A percentile compares a stretch with the other conserved stretches of the same genome.
These are phyloP conservation scores for Fusarium denticulatum DNA, from an alignment of 2,329 filamentous ascomycete species.

Conservation along the genomic window DNA sequence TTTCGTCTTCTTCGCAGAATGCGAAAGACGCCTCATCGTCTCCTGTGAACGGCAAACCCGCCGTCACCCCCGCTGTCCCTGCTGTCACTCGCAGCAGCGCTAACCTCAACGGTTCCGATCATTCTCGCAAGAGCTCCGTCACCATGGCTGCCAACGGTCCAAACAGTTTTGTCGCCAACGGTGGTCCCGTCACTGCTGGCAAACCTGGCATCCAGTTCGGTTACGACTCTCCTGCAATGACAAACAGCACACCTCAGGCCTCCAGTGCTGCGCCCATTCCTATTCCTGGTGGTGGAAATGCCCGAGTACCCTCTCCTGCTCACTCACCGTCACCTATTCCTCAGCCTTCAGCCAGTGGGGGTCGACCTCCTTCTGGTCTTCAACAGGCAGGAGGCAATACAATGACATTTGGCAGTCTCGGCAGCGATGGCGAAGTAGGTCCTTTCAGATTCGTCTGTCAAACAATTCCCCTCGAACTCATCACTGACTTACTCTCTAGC, in stretches of 20 bases:
- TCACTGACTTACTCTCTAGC: slow-evolving; percentile 55
- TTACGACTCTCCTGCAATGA: slow-evolving; percentile 75
- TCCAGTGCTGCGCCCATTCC: slow-evolving; percentile 65
- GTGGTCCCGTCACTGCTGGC: slow-evolving; percentile 67
- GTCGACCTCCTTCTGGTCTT: slow-evolving; percentile 82
- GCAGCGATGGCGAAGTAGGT: slow-evolving; percentile 80
- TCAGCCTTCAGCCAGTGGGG: slow-evolving; percentile 83
- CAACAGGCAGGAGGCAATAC: slow-evolving; percentile 70
- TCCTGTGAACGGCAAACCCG: slow-evolving; percentile 85
- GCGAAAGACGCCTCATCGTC: slow-evolving; percentile 74
- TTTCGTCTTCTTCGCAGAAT: slow-evolving; percentile 62
- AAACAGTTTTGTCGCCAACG: slow-evolving; percentile 80
- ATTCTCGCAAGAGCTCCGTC: slow-evolving; percentile 87
- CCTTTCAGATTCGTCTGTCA: slow-evolving; percentile 10
- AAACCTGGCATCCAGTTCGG: slow-evolving; percentile 83
- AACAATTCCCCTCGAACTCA: background rate
- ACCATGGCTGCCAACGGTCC: slow-evolving; percentile 89
- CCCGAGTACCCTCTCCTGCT: slow-evolving; percentile 82
- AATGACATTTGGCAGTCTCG: slow-evolving; percentile 86
- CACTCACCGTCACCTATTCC: slow-evolving; percentile 94
- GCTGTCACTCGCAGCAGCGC: slow-evolving; percentile 71
- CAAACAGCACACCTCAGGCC: slow-evolving; percentile 73
- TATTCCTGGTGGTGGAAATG: slow-evolving; percentile 70
- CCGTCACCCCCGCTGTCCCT: slow-evolving; percentile 76
- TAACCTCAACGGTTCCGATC: slow-evolving; percentile 78